Base-by-base conservation (phyloP, 2,329 filamentous ascomycete species). In the Botrytis aclada region DNA sequence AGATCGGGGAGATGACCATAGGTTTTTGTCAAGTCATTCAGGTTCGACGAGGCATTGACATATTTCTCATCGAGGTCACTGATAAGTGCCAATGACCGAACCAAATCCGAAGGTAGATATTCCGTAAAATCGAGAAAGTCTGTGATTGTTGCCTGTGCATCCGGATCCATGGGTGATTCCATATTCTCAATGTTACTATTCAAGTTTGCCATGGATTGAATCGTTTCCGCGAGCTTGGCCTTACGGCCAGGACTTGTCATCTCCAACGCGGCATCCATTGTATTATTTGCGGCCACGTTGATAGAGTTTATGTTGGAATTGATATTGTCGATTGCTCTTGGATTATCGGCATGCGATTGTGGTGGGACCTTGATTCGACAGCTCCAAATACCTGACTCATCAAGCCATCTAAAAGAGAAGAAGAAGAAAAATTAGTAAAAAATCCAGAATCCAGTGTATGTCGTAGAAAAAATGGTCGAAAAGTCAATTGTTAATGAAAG, bases 141-240 rank as follows among this genome's bases (percentile, higher is more conserved):
- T 74, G 88, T 90, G 29, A 91, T 87, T n/a, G 89, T 91, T 10
- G 90, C 89, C 77, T 91, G 89, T 39, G 88, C 88, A 83, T 92
- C 90, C 9, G 89, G 89, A 75, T 92, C 89, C 70, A 86, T 85
- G 76, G 80, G 79, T 34, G 79, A 70, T 64, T 80, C 78, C 56
- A 81, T 72, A 5, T 71, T 72, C 32, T 80, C 80, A 73, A 81
- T 75, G 69, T 75, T 78, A 29, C 72, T 76, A 71, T 79, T 78
- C 56, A 80, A 69, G 67, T 78, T 79, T 32, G 75, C 74, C 77
- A 81, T 79, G 16, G 75, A 78, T 71, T 80, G 79, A 9, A 81
- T 76, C 45, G 79, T 78, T 70, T 80, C 79, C n/a, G 75, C 77
- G 41, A 81, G 76, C 74, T 80, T 78, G 45, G 74, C 78, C 65